Evolutionary conservation across 192 early-diverging fungal genomes (phyloP), one percentile per base, ranked within the genome.

Genomic region (Coemansia sp.): DNA sequence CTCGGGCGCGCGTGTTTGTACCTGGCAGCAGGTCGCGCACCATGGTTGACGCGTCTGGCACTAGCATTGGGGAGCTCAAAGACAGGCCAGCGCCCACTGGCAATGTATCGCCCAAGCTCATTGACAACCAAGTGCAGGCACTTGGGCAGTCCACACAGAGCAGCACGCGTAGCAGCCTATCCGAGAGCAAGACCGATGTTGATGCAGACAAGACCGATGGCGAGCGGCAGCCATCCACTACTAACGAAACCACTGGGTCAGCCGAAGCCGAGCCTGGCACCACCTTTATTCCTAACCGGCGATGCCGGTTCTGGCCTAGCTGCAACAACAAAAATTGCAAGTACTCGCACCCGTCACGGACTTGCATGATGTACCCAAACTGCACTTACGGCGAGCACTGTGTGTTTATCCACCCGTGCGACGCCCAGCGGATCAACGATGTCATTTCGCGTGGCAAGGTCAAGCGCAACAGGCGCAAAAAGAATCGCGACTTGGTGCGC

Each of bases 261-360:
- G 42, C 9, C 8, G 15, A 8, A 36, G 7, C 32, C 21, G 48
- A 19, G 59, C 21, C 43, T 35, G 22, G 38, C n/a, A 21, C 61
- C 5, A 48, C 48, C 18, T 21, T 39, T n/a, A 40, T 17, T 18
- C 44, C 36, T 40, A 72, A 65, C 52, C 68, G 68, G 40, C 62
- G 77, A 50, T 80, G 77, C 60, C 60, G 68, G 42, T 80, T 80
- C 71, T 80, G 77, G 77, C 77, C 77, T 5, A 68, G 56, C 35
- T 80, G 77, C 62, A 80, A 60, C 58, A 80, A 74, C 61, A 60
- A 62, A 26, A 70, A 68, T 42, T 80, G 77, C 77, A 80, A 80
- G 63, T 80, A 80, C 41, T 36, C 48, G 21, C 77, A 80, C 37
- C 77, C 77, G 37, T 63, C 52, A 21, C 57, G 58, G 43, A 53